Evolutionary conservation across 768 basidiomycete species (phyloP), one percentile per base, ranked within the genome.

Genomic region (Stropharia rugosoannulata): DNA sequence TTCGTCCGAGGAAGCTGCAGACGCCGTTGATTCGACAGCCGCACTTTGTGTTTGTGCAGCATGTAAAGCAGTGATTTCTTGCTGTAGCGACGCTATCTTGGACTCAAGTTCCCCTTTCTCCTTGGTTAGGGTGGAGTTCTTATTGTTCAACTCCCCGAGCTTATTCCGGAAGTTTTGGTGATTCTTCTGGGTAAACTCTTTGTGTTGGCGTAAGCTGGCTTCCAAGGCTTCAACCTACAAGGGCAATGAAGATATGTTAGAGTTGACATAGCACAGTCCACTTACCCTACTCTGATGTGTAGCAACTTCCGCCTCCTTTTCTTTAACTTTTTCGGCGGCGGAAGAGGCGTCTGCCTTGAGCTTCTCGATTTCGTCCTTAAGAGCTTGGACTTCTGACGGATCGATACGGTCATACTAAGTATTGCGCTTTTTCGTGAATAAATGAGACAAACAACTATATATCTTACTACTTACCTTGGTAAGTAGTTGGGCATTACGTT

Each of bases 331-430:
- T 40, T 55, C 60, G 13, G 61, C 56, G 10, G 54, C 27, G 4
- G 57, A 41, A 10, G 58, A 39, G 2, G 56, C 29, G 15, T 62
- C 65, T 18, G 58, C 41, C 56, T 66, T 64, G 16, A 63, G 53
- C 36, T 57, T 58, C 5, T 54, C 80, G 8, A 89, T 80, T 65
- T 93, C 86, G 19, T 89, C 87, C 68, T 86, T 90, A 51, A 95
- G 77, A 6, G 80, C 77, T 64, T 93, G 89, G 37, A 94, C 75
- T 64, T 95, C 93, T 2, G 87, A 84, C 15, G 93, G 92, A 66
- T 94, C 93, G 61, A 91, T 87, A 43, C 93, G 89, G 62, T 95
- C 91, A 64, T 93, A 93, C 89, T 92, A 58, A 3, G 29, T 29
- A 29, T 27, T 38, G 40, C 56, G 18, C 0, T 58, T 35, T 38